Evolutionary conservation across 176 grass and related monocot genomes (phyloP).

Genomic region (Coix lacrymajobi): DNA sequence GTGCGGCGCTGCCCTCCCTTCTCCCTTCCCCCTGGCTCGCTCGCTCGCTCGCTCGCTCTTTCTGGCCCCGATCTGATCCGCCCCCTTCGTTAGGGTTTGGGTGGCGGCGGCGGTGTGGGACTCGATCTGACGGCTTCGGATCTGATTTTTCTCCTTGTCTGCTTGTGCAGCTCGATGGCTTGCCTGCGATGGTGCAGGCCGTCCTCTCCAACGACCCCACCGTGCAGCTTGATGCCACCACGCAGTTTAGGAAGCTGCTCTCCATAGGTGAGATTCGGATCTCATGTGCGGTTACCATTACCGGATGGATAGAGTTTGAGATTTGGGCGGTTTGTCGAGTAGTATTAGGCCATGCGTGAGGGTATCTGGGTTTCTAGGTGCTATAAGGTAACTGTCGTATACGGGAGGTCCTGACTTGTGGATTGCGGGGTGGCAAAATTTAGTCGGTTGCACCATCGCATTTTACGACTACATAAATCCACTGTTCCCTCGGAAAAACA

Average conservation of each 20-base stretch:
- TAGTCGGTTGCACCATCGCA: background rate
- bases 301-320: background rate
- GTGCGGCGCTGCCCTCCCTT: background rate
- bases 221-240: slow-evolving; percentile 74
- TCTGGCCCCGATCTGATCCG: slow-evolving; percentile 22
- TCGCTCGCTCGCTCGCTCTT: background rate
- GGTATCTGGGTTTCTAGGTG: background rate
- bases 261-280: slow-evolving; percentile 60
- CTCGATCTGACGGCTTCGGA: slow-evolving; percentile 35
- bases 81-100: background rate
- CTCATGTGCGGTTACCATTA: background rate
- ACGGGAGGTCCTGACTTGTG: background rate
- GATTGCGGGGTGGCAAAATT: background rate
- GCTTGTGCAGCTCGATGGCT: slow-evolving; percentile 52
- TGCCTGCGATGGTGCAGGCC: slow-evolving; percentile 72
- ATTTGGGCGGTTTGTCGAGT: background rate
- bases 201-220: slow-evolving; percentile 61
- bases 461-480: background rate
- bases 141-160: background rate
- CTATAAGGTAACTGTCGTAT: background rate
- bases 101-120: background rate
- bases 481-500: background rate
- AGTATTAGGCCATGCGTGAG: background rate
- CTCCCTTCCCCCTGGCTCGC: too few species aligned
- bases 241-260: slow-evolving; percentile 82